Evolutionary conservation across 2,329 filamentous ascomycete genomes (phyloP), one percentile per base, ranked within the genome.

Genomic region (Sporothrix mexicana): DNA sequence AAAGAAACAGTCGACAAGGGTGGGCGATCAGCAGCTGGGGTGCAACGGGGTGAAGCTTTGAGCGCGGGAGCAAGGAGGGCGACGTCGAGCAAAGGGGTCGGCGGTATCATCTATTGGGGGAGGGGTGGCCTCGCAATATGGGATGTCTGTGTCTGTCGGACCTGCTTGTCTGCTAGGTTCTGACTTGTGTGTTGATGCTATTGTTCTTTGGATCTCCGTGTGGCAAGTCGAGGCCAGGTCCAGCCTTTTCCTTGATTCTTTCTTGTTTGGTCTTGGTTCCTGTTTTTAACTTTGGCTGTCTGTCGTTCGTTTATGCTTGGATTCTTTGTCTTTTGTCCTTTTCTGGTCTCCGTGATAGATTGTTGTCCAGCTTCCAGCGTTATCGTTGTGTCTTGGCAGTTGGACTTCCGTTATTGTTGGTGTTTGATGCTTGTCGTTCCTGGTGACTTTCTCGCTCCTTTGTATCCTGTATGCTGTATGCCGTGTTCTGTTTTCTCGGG

Each of bases 31-130:
- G 55, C 30, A 73, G 75, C 74, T 73, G 73, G 68, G 71, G 62
- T 67, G 43, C 43, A 49, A 67, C 43, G 30, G 47, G 75, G 74
- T 74, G 74, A 76, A 72, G 75, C 73, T 74, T 66, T 49, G 62
- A 67, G 43, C 43, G 23, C 62, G 62, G 62, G 62, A 67, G 72
- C 75, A 74, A 64, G n/a, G 55, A 62, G 25, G 69, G 23, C 23
- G 20, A 59, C 10, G 45, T 36, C 15, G 77, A 75, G 76, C 76
- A 77, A 77, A 75, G 74, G 76, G 76, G 76, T 74, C 49, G 41
- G 36, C 78, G 77, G 75, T 79, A 79, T 79, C 78, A 69, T 81
- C 80, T 81, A 78, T 79, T 76, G 49, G 30, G 51, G 51, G n/a
- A 70, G 30, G 69, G 30, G 23, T 51, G 23, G 61, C 61, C 61